Evolutionary conservation across 768 basidiomycete genomes (phyloP), one percentile per base, ranked within the genome.

Genomic region (Saitozyma sp.): DNA sequence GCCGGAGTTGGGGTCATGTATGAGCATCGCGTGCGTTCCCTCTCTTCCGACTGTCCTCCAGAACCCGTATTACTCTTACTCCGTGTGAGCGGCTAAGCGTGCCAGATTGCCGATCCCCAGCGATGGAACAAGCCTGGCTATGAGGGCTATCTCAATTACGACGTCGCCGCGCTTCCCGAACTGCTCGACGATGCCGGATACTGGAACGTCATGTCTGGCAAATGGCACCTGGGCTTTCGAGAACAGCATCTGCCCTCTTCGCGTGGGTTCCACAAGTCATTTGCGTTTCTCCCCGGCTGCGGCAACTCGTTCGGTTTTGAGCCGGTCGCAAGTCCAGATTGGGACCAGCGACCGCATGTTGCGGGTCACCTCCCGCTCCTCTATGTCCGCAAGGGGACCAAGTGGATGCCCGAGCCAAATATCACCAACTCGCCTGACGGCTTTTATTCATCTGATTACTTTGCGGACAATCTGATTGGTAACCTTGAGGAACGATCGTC

Each of bases 221-320:
- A 74, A 67, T 74, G 72, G 72, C 72, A 74, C 56, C 53, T 74
- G n/a, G 72, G 72, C 11, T 58, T 74, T 9, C 54, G 54, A 8
- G 59, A 58, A 4, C 66, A 65, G 10, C 16, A 48, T 39, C 55
- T 49, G 16, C 70, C 70, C 6, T 40, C 56, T 2, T 58, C 56
- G 16, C 45, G 70, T 11, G 70, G 70, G 1, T 71, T 71, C 55
- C 58, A 69, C 52, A 45, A 51, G 16, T 41, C 41, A 10, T 69
- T 69, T 45, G 41, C 64, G 8, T 38, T 69, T 19, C 54, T 69
- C 19, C 67, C 67, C 4, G 67, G 56, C 19, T 53, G 61, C 56
- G 39, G 9, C 43, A 69, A 69, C 50, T 66, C 66, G 39, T 64
- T n/a, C 43, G 62, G 37, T 40, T 65, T 29, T 9, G 62, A 63